Percentiles rank a stretch among this genome's conserved stretches.
Evolutionary conservation across 2,329 filamentous ascomycete species (phyloP).

Genomic region (Tolypocladium amazonense): DNA sequence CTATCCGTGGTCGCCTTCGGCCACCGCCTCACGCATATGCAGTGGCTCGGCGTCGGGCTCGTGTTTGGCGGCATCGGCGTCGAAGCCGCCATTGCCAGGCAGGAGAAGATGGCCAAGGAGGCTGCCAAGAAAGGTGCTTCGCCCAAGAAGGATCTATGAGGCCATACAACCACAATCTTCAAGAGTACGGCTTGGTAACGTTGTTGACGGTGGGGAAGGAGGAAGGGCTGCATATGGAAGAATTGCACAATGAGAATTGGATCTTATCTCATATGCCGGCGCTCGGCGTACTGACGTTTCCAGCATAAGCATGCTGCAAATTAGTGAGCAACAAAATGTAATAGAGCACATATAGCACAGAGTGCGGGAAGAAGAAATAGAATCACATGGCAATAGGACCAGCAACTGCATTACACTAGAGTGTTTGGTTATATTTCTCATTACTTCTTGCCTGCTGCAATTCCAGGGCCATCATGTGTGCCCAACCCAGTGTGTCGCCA

Average conservation of each 20-base stretch:
- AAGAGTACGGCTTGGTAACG: background rate
- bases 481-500: background rate
- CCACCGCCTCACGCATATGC: slow-evolving; percentile 74
- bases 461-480: background rate
- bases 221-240: background rate
- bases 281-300: background rate
- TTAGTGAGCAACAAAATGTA: background rate
- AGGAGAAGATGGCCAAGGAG: slow-evolving; percentile 77
- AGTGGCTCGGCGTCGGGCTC: slow-evolving; percentile 84
- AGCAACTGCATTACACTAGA: background rate
- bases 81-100: slow-evolving; percentile 70
- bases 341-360: background rate
- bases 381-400: background rate
- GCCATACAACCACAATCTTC: background rate
- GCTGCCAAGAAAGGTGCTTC: slow-evolving; percentile 38
- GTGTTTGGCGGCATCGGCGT: slow-evolving; percentile 95
- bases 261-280: background rate
- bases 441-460: background rate
- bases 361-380: background rate
- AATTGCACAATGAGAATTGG: background rate
- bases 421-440: background rate
- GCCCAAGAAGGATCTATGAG: slow-evolving; percentile 21
- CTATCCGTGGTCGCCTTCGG: slow-evolving; percentile 92
- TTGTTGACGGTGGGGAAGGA: background rate
- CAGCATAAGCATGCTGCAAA: background rate